Evolutionary conservation across 768 basidiomycete species (phyloP).

Genomic region (Rhodotorula paludigena): DNA sequence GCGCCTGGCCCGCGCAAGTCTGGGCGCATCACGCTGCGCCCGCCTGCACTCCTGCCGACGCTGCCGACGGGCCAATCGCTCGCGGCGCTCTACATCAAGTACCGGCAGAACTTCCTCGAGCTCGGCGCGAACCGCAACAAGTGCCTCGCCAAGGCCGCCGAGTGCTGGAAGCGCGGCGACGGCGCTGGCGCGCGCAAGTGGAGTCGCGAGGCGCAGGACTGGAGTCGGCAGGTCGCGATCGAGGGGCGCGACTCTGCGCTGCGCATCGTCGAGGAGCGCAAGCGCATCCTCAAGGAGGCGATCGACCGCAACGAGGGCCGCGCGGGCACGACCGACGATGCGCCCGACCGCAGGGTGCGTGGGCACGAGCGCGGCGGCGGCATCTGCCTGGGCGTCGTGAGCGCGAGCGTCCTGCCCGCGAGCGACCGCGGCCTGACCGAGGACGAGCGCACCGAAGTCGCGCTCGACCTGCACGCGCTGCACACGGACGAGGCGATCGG

Average conservation of each 20-base stretch:
- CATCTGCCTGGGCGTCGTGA: constrained; percentile 76
- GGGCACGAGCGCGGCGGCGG: constrained; percentile 78
- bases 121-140: constrained; percentile 91
- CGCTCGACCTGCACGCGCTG: constrained; percentile 75
- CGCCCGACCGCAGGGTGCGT: constrained; percentile 65
- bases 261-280: constrained; percentile 78
- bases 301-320: constrained; percentile 63
- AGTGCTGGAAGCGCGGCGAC: constrained; percentile 91
- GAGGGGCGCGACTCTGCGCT: constrained; percentile 82
- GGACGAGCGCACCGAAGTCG: constrained; percentile 84
- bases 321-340: constrained; percentile 64
- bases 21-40: constrained; percentile 74
- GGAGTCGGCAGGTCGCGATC: constrained; percentile 81
- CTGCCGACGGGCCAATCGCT: constrained; percentile 76
- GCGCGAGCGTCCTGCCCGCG: constrained; percentile 50
- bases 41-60: constrained; percentile 79
- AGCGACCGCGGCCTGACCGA: constrained; percentile 54
- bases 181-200: constrained; percentile 93
- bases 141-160: constrained; percentile 87
- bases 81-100: constrained; percentile 77
- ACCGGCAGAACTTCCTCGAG: constrained; percentile 80
- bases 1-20: constrained; percentile 55
- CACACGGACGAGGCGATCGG: constrained; percentile 91
- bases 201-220: constrained; percentile 84
- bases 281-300: constrained; percentile 67